Evolutionary conservation across 148 eudicot species (phyloP).

Genomic region (Camellia granthamiana): DNA sequence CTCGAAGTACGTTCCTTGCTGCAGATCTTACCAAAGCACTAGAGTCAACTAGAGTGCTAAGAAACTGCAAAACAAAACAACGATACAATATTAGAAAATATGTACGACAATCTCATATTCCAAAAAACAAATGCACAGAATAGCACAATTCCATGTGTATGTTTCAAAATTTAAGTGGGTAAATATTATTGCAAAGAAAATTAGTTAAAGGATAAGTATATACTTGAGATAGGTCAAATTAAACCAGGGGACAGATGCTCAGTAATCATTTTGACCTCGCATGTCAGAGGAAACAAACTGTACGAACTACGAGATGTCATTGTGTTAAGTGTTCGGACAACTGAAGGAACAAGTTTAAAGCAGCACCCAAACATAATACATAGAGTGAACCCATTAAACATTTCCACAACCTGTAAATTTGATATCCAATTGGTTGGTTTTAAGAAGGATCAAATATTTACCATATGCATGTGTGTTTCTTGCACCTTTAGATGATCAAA

Average conservation of each 20-base stretch:
- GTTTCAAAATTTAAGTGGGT: background rate
- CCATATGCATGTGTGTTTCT: conserved; percentile 66
- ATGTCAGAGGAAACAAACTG: background rate
- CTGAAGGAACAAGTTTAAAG: background rate
- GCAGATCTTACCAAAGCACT: conserved; percentile 49
- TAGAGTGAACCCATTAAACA: background rate
- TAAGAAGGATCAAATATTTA: conserved; percentile 28
- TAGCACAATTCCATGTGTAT: background rate
- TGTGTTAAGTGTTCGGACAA: background rate
- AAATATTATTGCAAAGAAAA: background rate
- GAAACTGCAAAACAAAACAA: conserved; percentile 48
- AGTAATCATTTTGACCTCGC: background rate
- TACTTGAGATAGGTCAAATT: conserved; percentile 3
- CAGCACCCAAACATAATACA: background rate
- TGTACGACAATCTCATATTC: background rate
- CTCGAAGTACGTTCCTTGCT: conserved; percentile 53
- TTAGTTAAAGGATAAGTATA: background rate
- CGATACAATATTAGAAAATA: background rate
- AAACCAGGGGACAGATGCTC: background rate
- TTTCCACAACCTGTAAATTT: background rate
- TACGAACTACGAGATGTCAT: background rate
- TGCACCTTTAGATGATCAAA: conserved; percentile 53
- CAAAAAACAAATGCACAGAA: background rate
- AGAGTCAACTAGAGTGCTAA: conserved; percentile 60
- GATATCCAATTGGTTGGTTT: background rate